These are phyloP conservation scores for Thalassia testudinum DNA, from an alignment of 116 monocot species.

Conservation along the genomic window DNA sequence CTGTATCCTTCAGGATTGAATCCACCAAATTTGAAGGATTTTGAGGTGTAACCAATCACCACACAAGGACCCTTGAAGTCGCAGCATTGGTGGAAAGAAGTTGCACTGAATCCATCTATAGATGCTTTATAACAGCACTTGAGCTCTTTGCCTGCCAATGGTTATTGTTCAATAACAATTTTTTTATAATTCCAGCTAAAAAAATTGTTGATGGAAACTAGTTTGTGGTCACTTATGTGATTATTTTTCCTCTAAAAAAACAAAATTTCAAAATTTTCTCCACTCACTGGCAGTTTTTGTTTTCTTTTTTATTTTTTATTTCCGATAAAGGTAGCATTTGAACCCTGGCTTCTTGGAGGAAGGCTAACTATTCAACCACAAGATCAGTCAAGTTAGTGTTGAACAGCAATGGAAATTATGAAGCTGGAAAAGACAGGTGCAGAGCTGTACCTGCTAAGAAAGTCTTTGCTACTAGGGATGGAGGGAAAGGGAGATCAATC, in stretches of 20 bases:
- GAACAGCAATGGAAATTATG: not conserved
- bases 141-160: constrained; percentile 50
- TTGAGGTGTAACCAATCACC: constrained; percentile 51
- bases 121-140: constrained; percentile 74
- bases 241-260: not conserved
- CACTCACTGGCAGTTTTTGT: not conserved
- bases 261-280: not conserved
- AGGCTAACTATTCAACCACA: not conserved
- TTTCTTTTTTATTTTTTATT: too few relatives aligned
- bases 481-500: constrained; percentile 54
- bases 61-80: constrained; percentile 93
- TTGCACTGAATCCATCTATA: constrained; percentile 67
- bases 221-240: not conserved
- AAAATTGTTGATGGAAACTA: too few relatives aligned
- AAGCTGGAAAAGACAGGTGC: not conserved
- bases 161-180: too few relatives aligned
- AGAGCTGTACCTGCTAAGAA: constrained; percentile 37
- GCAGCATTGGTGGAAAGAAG: constrained; percentile 39
- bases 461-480: constrained; percentile 23
- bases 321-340: too few relatives aligned
- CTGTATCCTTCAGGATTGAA: constrained; percentile 88
- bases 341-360: too few relatives aligned
- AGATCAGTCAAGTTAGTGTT: not conserved
- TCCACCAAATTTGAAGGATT: constrained; percentile 69
- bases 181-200: too few relatives aligned